Conservation (phyloP, 2,329 filamentous ascomycete genomes). For the Samsoniella hepiali region DNA sequence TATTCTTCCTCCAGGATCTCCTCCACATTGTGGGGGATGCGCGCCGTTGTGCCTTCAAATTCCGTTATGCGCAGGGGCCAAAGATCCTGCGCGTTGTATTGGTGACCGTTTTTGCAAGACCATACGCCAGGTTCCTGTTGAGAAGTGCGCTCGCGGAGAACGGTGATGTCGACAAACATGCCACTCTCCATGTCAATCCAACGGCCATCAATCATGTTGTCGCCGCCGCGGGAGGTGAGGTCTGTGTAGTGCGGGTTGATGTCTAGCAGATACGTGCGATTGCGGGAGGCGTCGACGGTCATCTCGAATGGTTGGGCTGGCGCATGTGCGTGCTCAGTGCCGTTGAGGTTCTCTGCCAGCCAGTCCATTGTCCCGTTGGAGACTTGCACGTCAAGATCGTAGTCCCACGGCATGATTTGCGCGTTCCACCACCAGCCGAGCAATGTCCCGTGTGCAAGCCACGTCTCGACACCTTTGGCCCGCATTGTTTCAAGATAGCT, state of each 20-base stretch:
- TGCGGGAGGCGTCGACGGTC: conserved; percentile 15
- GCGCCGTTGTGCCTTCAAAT: conserved; percentile 70
- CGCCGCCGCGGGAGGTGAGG: conserved; percentile 60
- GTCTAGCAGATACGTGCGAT: conserved; percentile 65
- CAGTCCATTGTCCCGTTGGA: conserved; percentile 62
- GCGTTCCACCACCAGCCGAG: conserved; percentile 89
- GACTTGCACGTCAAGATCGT: conserved; percentile 80
- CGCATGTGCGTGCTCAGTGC: conserved; percentile 51
- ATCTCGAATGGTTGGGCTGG: no score
- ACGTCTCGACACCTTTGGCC: conserved; percentile 68
- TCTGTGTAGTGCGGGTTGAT: conserved; percentile 69
- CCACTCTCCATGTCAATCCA: conserved; percentile 78
- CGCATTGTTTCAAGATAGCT: conserved; percentile 69
- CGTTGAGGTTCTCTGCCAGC: conserved; percentile 65
- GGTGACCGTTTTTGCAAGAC: conserved; percentile 78
- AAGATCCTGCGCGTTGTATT: conserved; percentile 66
- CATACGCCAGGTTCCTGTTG: conserved; percentile 59
- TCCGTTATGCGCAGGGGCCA: conserved; percentile 71
- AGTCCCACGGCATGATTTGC: conserved; percentile 77
- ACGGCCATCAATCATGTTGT: conserved; percentile 78
- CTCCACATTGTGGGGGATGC: conserved; percentile 67
- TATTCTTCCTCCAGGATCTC: conserved; percentile 65
- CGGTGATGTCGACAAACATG: conserved; percentile 82
- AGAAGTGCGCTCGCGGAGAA: conserved; percentile 63
- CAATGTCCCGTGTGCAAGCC: conserved; percentile 81